Base-by-base conservation (phyloP, 1,284 basidiomycete genomes). In the Boletus semigastroideus region DNA sequence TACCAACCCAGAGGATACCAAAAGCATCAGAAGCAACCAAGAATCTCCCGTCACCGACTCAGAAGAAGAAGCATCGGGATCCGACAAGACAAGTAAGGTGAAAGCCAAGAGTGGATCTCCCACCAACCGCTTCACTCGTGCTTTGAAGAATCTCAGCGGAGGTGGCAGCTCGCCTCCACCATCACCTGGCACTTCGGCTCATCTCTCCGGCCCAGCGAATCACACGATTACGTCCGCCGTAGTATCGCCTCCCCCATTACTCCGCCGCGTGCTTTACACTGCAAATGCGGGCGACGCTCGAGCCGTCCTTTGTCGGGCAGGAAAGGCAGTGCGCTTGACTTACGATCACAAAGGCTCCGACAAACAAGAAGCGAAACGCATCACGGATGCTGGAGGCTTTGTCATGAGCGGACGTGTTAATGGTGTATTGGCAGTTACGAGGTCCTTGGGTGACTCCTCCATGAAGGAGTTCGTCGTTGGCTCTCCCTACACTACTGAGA, bases 401-500 rank as follows among this genome's bases (percentile, higher is more conserved):
- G 95, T 99, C 20, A 90, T 99, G 90, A 97, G 97, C 66, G 95
- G 96, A 56, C 86, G 97, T 11, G 97, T 99, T 31, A 98, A 98
- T 62, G 95, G 93, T 37, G 95, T 99, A 11, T 77, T 99, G 50
- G 95, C 94, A 10, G 97, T 99, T 17, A 99, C 97, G 16, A 81
- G 97, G 46, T 96, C 94, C 59, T 76, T 99, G 40, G 97, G 97
- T 42, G 97, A 99, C 68, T 90, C 93, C 0, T 92, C 94, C 8
- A 99, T 99, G 96, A 99, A 99, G 72, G 96, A 99, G 65, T 99
- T 97, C 67, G 96, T 99, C 9, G 96, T 99, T 40, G 97, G 97
- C 1, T 84, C 92, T 34, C 97, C 97, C 11, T 99, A 98, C 71
- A 99, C 97, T 14, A 99, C 97, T 16, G 94, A 98, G 71, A 98